Conservation (phyloP, 345 rosid species). For the Melaleuca quinquenervia region DNA sequence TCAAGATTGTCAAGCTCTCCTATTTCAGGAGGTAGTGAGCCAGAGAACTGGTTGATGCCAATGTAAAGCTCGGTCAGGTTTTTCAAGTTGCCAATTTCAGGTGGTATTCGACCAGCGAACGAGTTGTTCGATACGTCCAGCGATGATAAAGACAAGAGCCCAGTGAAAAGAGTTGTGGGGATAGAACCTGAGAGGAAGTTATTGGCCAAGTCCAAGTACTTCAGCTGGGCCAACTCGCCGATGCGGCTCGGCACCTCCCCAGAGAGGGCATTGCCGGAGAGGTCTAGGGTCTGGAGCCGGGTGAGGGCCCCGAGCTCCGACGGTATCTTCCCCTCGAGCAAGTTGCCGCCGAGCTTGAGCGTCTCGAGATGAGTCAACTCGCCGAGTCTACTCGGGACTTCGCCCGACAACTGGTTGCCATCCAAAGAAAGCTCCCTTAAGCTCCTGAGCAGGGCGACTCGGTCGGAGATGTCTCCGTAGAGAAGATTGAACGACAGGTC, state of each 20-base stretch:
- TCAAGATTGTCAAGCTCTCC: slow-evolving; percentile 45
- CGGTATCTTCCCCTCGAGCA: slow-evolving; percentile 43
- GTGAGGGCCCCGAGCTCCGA: slow-evolving; percentile 32
- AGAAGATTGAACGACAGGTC: slow-evolving; percentile 51
- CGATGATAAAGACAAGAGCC: slow-evolving; percentile 33
- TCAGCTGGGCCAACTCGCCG: slow-evolving; percentile 30
- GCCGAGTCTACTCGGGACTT: slow-evolving; percentile 24
- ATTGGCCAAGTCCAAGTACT: slow-evolving; percentile 50
- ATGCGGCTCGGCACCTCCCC: slow-evolving; percentile 45
- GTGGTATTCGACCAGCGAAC: slow-evolving; percentile 45
- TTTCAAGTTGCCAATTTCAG: slow-evolving; percentile 40
- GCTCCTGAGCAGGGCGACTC: slow-evolving; percentile 10
- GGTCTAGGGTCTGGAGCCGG: slow-evolving; percentile 42
- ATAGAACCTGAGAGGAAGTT: slow-evolving; percentile 55
- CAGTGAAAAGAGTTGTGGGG: slow-evolving; percentile 28
- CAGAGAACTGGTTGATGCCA: slow-evolving; percentile 58
- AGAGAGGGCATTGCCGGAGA: slow-evolving; percentile 44
- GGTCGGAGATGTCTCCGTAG: slow-evolving; percentile 27
- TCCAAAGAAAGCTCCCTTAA: slow-evolving; percentile 24
- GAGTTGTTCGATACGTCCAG: slow-evolving; percentile 74
- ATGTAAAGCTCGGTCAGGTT: slow-evolving; percentile 62
- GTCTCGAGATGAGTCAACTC: slow-evolving; percentile 25
- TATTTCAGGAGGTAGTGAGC: slow-evolving; percentile 58
- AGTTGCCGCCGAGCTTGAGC: slow-evolving; percentile 39
- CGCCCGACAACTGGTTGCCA: slow-evolving; percentile 33